These are phyloP conservation scores for Vigna hirtella DNA, from an alignment of 306 rosid genomes.

Conservation along the genomic window DNA sequence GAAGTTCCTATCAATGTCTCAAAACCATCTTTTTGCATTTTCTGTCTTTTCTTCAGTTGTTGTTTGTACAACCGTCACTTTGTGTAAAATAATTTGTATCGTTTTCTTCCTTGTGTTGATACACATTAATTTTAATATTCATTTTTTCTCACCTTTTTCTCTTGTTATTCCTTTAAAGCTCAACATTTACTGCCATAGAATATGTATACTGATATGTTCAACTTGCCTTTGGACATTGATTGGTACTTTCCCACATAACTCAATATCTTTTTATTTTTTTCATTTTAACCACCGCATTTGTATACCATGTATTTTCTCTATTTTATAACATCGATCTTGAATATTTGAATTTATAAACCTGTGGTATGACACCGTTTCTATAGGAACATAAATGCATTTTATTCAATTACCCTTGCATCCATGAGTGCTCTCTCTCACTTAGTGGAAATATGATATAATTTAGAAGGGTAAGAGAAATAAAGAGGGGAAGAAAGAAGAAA, in stretches of 20 bases:
- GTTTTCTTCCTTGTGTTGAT: neutral
- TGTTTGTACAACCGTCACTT: neutral
- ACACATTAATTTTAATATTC: neutral
- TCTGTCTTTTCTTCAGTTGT: neutral
- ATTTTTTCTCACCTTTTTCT: neutral
- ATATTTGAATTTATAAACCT: no score
- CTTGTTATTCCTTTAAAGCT: neutral
- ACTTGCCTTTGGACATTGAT: neutral
- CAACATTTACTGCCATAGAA: neutral
- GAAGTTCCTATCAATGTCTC: no score
- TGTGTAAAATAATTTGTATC: neutral
- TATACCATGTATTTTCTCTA: neutral
- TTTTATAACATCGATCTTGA: no score
- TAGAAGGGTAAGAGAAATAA: no score
- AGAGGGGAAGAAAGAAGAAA: no score
- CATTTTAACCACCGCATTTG: neutral
- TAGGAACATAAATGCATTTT: no score
- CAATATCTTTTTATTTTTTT: neutral
- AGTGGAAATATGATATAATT: neutral
- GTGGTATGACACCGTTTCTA: no score
- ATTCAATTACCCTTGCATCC: neutral
- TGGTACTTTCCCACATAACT: no score
- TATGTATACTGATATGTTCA: neutral
- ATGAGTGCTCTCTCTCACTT: neutral
- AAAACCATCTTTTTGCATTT: neutral